Evolutionary conservation across 805 yeast genomes (phyloP), one percentile per base, ranked within the genome.

Genomic region (Novakomyces olei): DNA sequence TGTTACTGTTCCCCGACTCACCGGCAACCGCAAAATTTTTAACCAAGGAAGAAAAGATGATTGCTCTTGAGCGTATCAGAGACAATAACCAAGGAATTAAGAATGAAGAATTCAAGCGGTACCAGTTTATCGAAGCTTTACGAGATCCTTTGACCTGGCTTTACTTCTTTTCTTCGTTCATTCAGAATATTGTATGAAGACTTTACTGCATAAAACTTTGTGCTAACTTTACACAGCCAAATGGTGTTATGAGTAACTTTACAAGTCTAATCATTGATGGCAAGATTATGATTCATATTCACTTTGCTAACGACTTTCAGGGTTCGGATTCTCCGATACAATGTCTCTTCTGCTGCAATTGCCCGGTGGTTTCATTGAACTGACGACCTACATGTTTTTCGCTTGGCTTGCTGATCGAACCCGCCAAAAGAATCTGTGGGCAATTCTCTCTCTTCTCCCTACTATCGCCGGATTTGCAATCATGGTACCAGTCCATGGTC

Each of bases 21-120:
- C 73, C 72, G 34, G 12, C 26, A 1, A 48, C 47, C 14, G 63
- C 65, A 5, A 53, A 59, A 51, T 54, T 55, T 30, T 49, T 55
- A 30, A 47, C 47, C n/a, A 56, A 54, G 15, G 50, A 53, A 36
- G 70, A 61, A 41, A 57, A 51, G 36, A 40, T 50, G 19, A 46
- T 55, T 42, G 59, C 60, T 26, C 64, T 62, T 24, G 62, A 57
- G 43, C 55, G 67, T 43, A 64, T 60, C 41, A 60, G 70, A 45
- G 40, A 37, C 15, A 68, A 63, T 51, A 64, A 59, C 41, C 70
- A 60, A 40, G 76, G 74, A 25, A 64, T 64, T 44, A 71, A 73
- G 35, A 65, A 60, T 41, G 59, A 52, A 36, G 50, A 55, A 29
- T 67, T 69, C 58, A 68, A 68, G 41, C 50, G 49, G 55, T 46